These are phyloP conservation scores for Persicaria tinctoria DNA, from an alignment of 148 eudicot genomes.

Conservation along the genomic window DNA sequence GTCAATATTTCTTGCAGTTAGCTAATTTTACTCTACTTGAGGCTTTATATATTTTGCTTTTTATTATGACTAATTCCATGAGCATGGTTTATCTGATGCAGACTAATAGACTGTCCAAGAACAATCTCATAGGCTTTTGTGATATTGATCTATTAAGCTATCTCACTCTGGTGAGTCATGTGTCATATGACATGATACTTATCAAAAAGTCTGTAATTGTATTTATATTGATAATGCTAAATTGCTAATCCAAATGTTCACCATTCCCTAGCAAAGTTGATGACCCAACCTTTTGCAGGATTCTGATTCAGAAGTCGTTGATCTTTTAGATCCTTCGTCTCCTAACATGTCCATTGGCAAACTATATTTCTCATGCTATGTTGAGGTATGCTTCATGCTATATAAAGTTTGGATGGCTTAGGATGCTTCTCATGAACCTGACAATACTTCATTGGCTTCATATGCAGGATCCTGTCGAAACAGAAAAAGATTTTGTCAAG, in stretches of 20 bases:
- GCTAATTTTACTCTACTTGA: background rate
- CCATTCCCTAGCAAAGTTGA: background rate
- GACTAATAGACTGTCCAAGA: constrained; percentile 78
- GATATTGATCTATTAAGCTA: constrained; percentile 67
- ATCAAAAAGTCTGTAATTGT: background rate
- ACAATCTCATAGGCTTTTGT: constrained; percentile 74
- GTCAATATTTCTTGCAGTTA: background rate
- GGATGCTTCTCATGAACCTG: constrained; percentile 10
- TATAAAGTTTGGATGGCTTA: constrained; percentile 13
- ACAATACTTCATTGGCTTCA: constrained; percentile 11
- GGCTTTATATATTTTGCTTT: background rate
- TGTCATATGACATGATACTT: background rate
- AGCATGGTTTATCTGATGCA: constrained; percentile 32
- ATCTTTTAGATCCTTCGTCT: constrained; percentile 66
- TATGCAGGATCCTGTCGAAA: constrained; percentile 77
- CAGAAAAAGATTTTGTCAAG: constrained; percentile 70
- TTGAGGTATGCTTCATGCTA: constrained; percentile 56
- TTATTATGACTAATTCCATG: background rate
- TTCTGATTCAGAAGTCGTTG: constrained; percentile 39
- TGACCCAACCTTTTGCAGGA: constrained; percentile 45
- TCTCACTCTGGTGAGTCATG: constrained; percentile 59
- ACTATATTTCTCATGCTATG: constrained; percentile 58
- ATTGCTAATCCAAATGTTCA: background rate
- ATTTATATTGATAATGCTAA: background rate
- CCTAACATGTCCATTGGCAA: constrained; percentile 47